Evolutionary conservation across 2,329 filamentous ascomycete genomes (phyloP), one percentile per base, ranked within the genome.

Genomic region (Sclerotinia glacialis): DNA sequence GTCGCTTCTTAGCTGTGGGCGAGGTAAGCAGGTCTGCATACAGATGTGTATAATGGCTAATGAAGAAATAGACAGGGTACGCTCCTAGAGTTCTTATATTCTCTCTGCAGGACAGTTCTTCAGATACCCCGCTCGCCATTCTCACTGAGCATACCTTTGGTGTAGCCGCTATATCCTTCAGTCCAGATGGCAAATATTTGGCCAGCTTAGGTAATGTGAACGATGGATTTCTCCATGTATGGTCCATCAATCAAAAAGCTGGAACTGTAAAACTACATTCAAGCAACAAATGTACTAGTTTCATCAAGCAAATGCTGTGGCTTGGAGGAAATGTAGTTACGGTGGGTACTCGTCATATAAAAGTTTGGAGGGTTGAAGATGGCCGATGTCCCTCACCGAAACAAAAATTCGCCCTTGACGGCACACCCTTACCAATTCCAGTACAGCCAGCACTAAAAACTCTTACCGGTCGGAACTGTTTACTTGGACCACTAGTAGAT

Each of bases 141-240:
- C 86, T 99, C 66, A 91, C 87, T 65, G 95, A 99, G 75, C 95
- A 99, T 78, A 89, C 87, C 0, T 96, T 92, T 77, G 95, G 95
- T 8, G 92, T 99, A 42, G 89, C 88, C 67, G 90, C 91, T 46
- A 86, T 99, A 44, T 90, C 93, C 2, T 99, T 96, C 84, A 97
- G 93, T 69, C 84, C 89, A 0, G 92, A 97, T 77, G 92, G 91
- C 16, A 89, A 85, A 70, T 96, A 90, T 77, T 83, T 99, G 44
- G 95, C 95, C 2, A 96, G 93, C 26, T 83, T 99, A 16, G 95
- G 95, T 37, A 86, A 90, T 23, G 85, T 90, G 65, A 97, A 97
- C 76, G 95, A 99, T 78, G 94, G 94, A 0, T 98, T 96, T 75
- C 82, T 99, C 26, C 96, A 94, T 76, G 84, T 98, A 37, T 98